Evolutionary conservation across 768 basidiomycete species (phyloP), one percentile per base, ranked within the genome.

Genomic region (Boletus sp.): DNA sequence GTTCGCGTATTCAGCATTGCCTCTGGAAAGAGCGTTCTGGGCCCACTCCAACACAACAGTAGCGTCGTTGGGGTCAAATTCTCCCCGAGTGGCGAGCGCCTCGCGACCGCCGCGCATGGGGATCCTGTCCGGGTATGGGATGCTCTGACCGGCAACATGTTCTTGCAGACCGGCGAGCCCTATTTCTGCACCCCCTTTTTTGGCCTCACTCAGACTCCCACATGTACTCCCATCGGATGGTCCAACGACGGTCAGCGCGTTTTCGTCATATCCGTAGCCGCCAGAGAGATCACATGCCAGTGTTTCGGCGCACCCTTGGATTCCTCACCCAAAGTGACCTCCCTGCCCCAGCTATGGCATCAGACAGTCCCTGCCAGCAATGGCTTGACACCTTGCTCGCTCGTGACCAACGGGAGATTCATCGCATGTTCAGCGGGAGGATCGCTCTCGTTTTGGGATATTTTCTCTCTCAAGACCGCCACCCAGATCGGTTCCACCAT

Each of bases 1-100:
- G 30, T 50, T 25, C 44, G 35, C 4, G 21, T 59, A 10, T 59
- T 54, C 35, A 50, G 39, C 47, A 50, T 58, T 25, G 41, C 51
- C 9, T 33, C 38, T 10, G 56, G 56, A 17, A 21, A 42, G 17
- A 34, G 45, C 7, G 15, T 59, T 1, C 10, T 59, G 19, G 44
- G 32, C 3, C 56, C 57, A 0, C 29, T 59, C 4, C 48, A 47
- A 30, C 58, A 59, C 21, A 17, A 47, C 11, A 2, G 3, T 17
- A 17, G 19, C 5, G 42, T 59, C 6, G 34, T 50, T 11, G 56
- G 40, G 2, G 39, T 59, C 39, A 54, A 47, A 4, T 59, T 59
- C 27, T 59, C 51, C 10, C 58, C 56, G 0, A 7, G 11, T 5
- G 57, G 51, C 4, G 19, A 48, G 2, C 44, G 25, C 6, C 43